Evolutionary conservation across 1,284 basidiomycete genomes (phyloP), one percentile per base, ranked within the genome.

Genomic region (Moesziomyces sp.): DNA sequence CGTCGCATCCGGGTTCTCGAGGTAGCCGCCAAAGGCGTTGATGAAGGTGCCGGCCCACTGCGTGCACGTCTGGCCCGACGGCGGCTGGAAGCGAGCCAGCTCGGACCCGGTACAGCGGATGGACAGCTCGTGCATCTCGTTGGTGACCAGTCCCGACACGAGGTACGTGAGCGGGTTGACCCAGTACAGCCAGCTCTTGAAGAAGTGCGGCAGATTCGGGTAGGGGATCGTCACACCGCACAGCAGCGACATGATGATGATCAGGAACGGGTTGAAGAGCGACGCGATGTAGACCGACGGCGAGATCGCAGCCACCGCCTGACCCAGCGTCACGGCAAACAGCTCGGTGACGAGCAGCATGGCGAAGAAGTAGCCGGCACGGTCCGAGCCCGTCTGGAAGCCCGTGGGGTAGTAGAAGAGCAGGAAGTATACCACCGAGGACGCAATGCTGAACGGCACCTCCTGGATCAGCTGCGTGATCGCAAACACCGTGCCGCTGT

Each of bases 281-380:
- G 91, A 90, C 9, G 92, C 92, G 35, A 93, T 56, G 46, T 68
- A 64, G 48, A 77, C 85, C 86, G 40, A 88, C 0, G 92, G 91
- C 2, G 91, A 91, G 44, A 94, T 85, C 0, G 93, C 90, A 19
- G 91, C 92, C 49, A 94, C 79, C 26, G 86, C 86, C 78, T 88
- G 87, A 53, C 92, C 92, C 11, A 93, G 86, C 16, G 90, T 89
- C 26, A 93, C 92, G 68, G 91, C 89, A 82, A 92, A 94, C 40
- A 88, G 85, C 54, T 90, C 52, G 11, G 48, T 56, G 47, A 50
- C 49, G 38, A 58, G 46, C 34, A 52, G 42, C 52, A 73, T 67
- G 30, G 69, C 65, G 24, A 58, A 71, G 62, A 60, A 64, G 68
- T 71, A 71, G 8, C 61, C 68, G 3, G 68, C 68, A 5, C 56